Evolutionary conservation across 2,329 filamentous ascomycete genomes (phyloP).

Genomic region (Talaromyces sp.): DNA sequence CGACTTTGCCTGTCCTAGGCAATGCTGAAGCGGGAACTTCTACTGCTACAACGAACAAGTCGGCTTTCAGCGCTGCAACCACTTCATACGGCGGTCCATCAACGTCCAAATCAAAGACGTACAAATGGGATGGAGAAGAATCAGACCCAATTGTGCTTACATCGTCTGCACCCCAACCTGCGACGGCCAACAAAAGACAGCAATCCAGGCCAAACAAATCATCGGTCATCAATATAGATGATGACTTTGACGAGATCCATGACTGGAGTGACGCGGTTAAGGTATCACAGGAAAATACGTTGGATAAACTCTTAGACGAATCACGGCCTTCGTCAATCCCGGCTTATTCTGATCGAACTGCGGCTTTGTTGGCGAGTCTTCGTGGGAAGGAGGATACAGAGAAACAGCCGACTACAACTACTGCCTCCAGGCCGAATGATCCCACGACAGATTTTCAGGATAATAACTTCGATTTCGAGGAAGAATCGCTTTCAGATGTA

Average conservation of each 20-base stretch:
- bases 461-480: conserved; percentile 29
- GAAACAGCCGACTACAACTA: neutral
- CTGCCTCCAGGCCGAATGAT: neutral
- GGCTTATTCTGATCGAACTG: conserved; percentile 39
- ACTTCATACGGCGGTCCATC: neutral
- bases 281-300: conserved; percentile 22
- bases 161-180: conserved; percentile 35
- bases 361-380: conserved; percentile 38
- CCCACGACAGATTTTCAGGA: neutral
- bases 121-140: conserved; percentile 24
- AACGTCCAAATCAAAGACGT: conserved; percentile 13
- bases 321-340: conserved; percentile 21
- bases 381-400: conserved; percentile 15
- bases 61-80: neutral
- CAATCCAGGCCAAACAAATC: neutral
- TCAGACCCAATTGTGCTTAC: conserved; percentile 44
- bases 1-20: neutral
- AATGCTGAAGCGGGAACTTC: neutral
- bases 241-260: conserved; percentile 37
- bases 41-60: neutral
- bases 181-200: conserved; percentile 10
- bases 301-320: conserved; percentile 27
- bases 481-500: conserved; percentile 32
- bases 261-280: conserved; percentile 33
- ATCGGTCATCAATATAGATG: conserved; percentile 34